A percentile compares a stretch with the other conserved stretches of the same genome.
These are phyloP conservation scores for Eucalyptus leucophloia DNA, from an alignment of 345 rosid genomes.

Conservation along the genomic window DNA sequence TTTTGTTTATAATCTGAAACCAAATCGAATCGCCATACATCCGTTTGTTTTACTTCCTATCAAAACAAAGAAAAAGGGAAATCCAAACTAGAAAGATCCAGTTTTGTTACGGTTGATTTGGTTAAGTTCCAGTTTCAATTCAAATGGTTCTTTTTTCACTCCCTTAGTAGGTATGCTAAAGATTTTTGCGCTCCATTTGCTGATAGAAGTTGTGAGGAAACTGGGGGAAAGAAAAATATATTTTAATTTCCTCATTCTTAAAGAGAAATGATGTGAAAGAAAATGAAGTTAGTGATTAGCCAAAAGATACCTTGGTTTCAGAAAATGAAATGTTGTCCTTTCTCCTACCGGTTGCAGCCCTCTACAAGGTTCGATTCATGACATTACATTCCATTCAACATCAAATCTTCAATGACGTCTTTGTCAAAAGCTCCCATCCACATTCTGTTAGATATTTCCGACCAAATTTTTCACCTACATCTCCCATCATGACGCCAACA, in stretches of 20 bases:
- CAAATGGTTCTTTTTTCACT: not conserved
- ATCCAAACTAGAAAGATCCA: not conserved
- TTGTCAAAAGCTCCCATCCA: too few relatives aligned
- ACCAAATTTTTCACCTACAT: not conserved
- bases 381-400: not conserved
- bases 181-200: not conserved
- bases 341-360: not conserved
- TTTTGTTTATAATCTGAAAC: not conserved
- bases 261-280: not conserved
- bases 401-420: not conserved
- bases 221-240: not conserved
- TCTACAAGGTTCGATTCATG: not conserved
- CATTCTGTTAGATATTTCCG: not conserved
- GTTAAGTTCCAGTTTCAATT: not conserved
- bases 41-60: not conserved
- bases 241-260: too few relatives aligned
- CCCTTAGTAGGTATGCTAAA: not conserved
- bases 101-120: not conserved
- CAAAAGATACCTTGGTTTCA: not conserved
- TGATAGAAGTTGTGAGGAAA: not conserved
- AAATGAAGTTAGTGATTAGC: not conserved
- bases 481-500: not conserved
- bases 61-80: not conserved
- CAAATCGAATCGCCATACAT: fast-evolving
- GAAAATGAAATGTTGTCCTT: not conserved